These are phyloP conservation scores for Hypoxylon sp. DNA, from an alignment of 2,329 filamentous ascomycete genomes.

Conservation along the genomic window DNA sequence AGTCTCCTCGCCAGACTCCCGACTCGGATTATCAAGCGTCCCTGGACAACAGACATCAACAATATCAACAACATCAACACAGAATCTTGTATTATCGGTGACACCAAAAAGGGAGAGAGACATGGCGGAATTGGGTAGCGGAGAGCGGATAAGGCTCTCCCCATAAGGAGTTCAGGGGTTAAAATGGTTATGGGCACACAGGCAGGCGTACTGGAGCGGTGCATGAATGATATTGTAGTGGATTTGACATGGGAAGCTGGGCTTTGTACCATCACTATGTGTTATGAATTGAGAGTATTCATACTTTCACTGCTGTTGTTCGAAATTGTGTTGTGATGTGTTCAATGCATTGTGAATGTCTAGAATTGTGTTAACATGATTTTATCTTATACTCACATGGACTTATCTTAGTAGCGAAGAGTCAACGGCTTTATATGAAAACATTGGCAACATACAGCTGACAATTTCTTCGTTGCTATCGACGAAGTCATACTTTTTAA, in stretches of 20 bases:
- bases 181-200: conserved; percentile 32
- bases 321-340: conserved; percentile 5
- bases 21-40: conserved; percentile 50
- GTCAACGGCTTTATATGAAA: no score
- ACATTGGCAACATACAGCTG: no score
- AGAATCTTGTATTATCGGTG: conserved; percentile 49
- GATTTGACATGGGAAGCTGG: conserved; percentile 40
- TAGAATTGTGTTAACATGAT: no score
- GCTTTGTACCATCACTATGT: conserved; percentile 40
- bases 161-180: conserved; percentile 42
- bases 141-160: conserved; percentile 49
- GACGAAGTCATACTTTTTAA: no score
- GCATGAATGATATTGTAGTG: conserved; percentile 27
- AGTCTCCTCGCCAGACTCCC: conserved; percentile 48
- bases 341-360: not conserved
- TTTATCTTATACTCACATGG: no score
- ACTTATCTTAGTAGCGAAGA: no score
- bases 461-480: no score
- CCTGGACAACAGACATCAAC: conserved; percentile 49
- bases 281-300: conserved; percentile 38
- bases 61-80: conserved; percentile 17
- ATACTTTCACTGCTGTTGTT: conserved; percentile 12
- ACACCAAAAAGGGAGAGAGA: conserved; percentile 46
- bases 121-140: conserved; percentile 37
- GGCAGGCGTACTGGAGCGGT: conserved; percentile 38